Conservation (phyloP, 768 basidiomycete species). For the Hirschioporus abietinus region DNA sequence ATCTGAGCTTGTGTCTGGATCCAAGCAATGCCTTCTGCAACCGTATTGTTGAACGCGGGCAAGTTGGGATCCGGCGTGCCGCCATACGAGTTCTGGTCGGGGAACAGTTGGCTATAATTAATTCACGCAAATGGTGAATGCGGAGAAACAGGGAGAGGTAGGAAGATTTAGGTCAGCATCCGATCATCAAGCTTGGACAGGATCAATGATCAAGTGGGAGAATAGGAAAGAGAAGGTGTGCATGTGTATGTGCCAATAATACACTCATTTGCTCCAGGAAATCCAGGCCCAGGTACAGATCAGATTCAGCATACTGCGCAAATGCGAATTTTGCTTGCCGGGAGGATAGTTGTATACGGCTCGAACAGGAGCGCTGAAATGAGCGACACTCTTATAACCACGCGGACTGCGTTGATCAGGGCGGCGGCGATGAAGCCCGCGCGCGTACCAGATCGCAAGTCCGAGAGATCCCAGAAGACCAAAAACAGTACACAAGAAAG, state of each 20-base stretch:
- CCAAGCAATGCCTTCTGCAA: constrained; percentile 51
- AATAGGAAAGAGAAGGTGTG: background rate
- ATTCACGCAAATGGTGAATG: background rate
- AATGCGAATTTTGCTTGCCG: too few species aligned
- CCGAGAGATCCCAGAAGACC: too few species aligned
- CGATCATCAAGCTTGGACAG: background rate
- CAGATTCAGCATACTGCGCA: too few species aligned
- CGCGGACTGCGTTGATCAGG: background rate
- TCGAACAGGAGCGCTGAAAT: background rate
- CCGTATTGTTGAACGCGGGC: constrained; percentile 45
- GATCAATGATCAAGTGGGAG: background rate
- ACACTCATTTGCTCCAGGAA: background rate
- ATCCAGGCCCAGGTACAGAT: background rate
- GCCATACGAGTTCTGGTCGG: constrained; percentile 58
- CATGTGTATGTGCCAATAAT: background rate
- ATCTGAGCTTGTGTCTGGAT: constrained; percentile 44
- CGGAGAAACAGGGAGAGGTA: background rate
- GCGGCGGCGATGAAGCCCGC: background rate
- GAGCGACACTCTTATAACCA: background rate
- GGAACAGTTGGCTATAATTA: constrained; percentile 45
- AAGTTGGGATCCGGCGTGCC: constrained; percentile 39
- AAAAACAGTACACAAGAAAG: background rate
- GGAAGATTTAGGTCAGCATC: background rate
- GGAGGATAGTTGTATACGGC: background rate
- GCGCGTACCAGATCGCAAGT: background rate